Percentiles rank a stretch among this genome's conserved stretches.
phyloP scores from a whole-genome alignment of 129 eudicot species.

The Arctium minus region DNA sequence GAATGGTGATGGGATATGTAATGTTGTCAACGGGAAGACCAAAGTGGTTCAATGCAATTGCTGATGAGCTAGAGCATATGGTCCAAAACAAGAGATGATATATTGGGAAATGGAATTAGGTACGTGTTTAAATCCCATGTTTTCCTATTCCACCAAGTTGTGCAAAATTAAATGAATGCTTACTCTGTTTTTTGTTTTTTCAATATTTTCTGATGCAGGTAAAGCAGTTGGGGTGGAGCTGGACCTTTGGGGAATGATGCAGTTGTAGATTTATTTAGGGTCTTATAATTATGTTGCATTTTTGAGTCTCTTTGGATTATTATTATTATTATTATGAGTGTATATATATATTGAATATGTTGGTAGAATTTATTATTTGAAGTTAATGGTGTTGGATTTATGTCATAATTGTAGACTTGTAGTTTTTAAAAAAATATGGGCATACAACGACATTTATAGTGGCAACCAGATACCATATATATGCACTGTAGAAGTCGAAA shows the following conservation, averaged over 20 bases:
- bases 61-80: slow-evolving; percentile 11
- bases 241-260: slow-evolving; percentile 6
- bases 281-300: background rate
- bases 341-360: no score
- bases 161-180: background rate
- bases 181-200: background rate
- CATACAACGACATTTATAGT: no score
- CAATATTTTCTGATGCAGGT: background rate
- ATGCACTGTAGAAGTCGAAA: no score
- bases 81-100: background rate
- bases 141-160: background rate
- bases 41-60: slow-evolving; percentile 17
- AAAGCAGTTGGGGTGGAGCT: background rate
- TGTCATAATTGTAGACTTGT: no score
- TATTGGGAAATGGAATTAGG: background rate
- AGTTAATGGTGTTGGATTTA: background rate
- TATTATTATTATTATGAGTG: no score
- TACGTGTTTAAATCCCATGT: background rate
- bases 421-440: no score
- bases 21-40: slow-evolving; percentile 18
- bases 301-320: background rate
- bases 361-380: background rate
- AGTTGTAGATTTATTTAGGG: background rate
- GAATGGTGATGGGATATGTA: slow-evolving; percentile 12
- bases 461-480: no score